Percentiles rank a stretch among this genome's conserved stretches.
Evolutionary conservation across 2,329 filamentous ascomycete genomes (phyloP).

Genomic region (Aspergillus pseudotamarii): DNA sequence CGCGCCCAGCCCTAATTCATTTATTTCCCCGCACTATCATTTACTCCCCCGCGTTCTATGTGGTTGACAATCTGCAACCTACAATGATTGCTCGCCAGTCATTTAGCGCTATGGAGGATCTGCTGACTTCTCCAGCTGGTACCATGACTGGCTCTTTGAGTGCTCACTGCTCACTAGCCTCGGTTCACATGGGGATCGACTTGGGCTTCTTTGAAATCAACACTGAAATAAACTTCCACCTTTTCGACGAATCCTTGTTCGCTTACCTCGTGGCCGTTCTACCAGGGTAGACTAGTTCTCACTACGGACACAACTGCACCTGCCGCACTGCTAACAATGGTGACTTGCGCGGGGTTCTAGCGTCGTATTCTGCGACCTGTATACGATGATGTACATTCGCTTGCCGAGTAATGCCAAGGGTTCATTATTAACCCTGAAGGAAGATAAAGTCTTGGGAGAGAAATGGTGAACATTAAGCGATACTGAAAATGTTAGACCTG

Average conservation of each 20-base stretch:
- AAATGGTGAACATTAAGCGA: neutral
- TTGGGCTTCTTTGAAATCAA: neutral
- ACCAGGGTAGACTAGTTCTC: neutral
- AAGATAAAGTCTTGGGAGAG: neutral
- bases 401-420: neutral
- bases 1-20: neutral
- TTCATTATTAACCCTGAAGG: neutral
- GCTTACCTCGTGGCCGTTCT: neutral
- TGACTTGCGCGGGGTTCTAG: neutral
- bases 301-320: neutral
- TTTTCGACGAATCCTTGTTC: neutral
- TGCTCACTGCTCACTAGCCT: neutral
- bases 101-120: neutral
- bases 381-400: neutral
- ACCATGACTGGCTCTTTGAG: too few species aligned
- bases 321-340: neutral
- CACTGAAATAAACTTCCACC: conserved; percentile 9
- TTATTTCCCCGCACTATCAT: neutral
- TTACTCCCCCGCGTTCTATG: neutral
- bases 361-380: neutral
- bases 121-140: neutral
- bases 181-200: conserved; percentile 8
- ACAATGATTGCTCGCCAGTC: neutral
- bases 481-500: too few species aligned
- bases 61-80: neutral